Evolutionary conservation across 2,329 filamentous ascomycete species (phyloP).

Genomic region (Karstenula rhodostoma): DNA sequence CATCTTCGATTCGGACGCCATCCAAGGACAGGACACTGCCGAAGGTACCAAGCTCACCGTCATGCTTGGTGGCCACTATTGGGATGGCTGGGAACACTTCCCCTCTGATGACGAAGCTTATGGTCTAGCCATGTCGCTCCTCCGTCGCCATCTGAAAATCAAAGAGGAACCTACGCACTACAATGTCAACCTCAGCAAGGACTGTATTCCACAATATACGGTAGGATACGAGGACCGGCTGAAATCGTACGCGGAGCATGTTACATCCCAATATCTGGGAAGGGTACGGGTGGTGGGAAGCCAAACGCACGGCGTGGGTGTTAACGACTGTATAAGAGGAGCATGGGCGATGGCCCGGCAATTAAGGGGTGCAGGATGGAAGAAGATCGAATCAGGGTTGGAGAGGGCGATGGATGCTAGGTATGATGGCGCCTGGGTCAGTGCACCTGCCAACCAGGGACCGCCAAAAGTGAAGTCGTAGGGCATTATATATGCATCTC

Average conservation of each 20-base stretch:
- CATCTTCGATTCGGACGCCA: slow-evolving; percentile 82
- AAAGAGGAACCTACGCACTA: slow-evolving; percentile 67
- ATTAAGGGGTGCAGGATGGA: slow-evolving; percentile 40
- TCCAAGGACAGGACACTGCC: slow-evolving; percentile 63
- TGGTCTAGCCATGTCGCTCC: slow-evolving; percentile 72
- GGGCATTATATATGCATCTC: slow-evolving; percentile 1
- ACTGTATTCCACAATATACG: slow-evolving; percentile 91
- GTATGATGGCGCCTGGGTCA: slow-evolving; percentile 19
- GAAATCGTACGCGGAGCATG: slow-evolving; percentile 59
- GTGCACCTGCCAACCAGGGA: slow-evolving; percentile 18
- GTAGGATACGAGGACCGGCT: slow-evolving; percentile 78
- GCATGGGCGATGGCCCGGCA: slow-evolving; percentile 63
- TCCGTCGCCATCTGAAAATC: slow-evolving; percentile 79
- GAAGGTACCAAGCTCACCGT: slow-evolving; percentile 87
- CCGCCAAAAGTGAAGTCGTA: slow-evolving; percentile 13
- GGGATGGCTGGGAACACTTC: slow-evolving; percentile 70
- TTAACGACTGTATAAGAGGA: slow-evolving; percentile 62
- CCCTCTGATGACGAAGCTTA: slow-evolving; percentile 73
- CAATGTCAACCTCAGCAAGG: slow-evolving; percentile 66
- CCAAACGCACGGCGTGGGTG: slow-evolving; percentile 58
- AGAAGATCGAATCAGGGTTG: slow-evolving; percentile 36
- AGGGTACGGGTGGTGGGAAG: slow-evolving; percentile 68
- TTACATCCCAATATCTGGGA: slow-evolving; percentile 67
- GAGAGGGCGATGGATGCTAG: slow-evolving; percentile 29
- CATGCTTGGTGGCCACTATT: slow-evolving; percentile 95